phyloP scores from a whole-genome alignment of 2,329 filamentous ascomycete genomes.

The Botrytis hyacinthi region DNA sequence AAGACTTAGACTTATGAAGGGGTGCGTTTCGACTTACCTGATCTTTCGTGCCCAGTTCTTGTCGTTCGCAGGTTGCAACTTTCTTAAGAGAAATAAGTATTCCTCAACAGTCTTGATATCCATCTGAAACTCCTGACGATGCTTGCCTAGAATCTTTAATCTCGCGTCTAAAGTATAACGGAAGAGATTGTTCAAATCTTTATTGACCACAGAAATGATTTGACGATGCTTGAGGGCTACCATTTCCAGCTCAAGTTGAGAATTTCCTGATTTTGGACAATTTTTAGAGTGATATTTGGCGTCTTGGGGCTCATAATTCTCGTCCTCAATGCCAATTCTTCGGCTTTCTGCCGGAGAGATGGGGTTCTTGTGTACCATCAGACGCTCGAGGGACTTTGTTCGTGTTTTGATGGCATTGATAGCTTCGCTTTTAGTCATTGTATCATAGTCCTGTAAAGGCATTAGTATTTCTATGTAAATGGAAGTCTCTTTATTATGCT shows the following conservation, averaged over 20 bases:
- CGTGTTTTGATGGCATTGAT: not conserved
- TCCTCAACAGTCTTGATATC: not conserved
- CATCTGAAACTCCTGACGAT: not conserved
- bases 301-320: not conserved
- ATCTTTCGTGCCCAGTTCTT: not conserved
- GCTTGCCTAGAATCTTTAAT: not conserved
- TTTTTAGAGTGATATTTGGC: not conserved
- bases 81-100: not conserved
- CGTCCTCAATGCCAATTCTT: not conserved
- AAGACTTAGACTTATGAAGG: not conserved
- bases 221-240: not conserved
- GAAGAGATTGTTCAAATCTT: not conserved
- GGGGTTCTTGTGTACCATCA: not conserved
- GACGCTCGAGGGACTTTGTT: not conserved
- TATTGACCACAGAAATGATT: not conserved
- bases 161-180: not conserved
- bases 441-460: not conserved
- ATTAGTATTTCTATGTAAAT: not conserved
- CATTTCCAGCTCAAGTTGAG: not conserved
- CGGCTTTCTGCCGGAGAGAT: not conserved
- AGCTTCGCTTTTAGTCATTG: not conserved
- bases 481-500: not conserved
- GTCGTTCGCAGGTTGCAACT: not conserved
- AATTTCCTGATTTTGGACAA: too few species aligned
- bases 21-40: not conserved